These are phyloP conservation scores for Podospora pseudocomata DNA, from an alignment of 495 filamentous ascomycete genomes.

Conservation along the genomic window DNA sequence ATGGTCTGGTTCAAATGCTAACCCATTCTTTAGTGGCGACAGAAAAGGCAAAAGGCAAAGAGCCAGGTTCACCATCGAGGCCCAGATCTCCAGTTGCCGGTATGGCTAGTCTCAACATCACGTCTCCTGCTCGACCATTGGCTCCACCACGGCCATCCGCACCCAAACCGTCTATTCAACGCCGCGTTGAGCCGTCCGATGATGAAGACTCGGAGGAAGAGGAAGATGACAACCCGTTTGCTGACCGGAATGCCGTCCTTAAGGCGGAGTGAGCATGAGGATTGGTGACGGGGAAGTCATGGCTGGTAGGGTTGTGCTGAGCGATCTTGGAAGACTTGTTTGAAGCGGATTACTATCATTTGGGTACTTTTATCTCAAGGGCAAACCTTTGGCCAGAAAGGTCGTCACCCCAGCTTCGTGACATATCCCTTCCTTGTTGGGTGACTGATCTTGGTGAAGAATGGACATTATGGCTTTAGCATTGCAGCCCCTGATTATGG, in stretches of 20 bases:
- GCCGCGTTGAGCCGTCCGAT: conserved; percentile 25
- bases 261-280: conserved; percentile 42
- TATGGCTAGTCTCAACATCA: conserved; percentile 40
- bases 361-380: not conserved
- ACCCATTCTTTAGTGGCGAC: conserved; percentile 41
- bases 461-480: not conserved
- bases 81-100: conserved; percentile 31
- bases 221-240: conserved; percentile 74
- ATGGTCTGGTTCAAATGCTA: conserved; percentile 18
- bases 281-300: not conserved
- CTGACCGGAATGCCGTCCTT: conserved; percentile 60
- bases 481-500: no score
- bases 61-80: conserved; percentile 37
- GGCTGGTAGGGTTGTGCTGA: not conserved
- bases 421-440: not conserved
- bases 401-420: not conserved
- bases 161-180: conserved; percentile 36
- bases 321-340: not conserved
- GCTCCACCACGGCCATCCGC: conserved; percentile 43
- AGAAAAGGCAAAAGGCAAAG: conserved; percentile 49
- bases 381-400: not conserved
- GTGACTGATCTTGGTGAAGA: not conserved
- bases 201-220: conserved; percentile 55
- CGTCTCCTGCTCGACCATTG: conserved; percentile 34
- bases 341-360: not conserved